Conservation (phyloP, 164 flowering plant genomes). For the Umbilicus rupestris region DNA sequence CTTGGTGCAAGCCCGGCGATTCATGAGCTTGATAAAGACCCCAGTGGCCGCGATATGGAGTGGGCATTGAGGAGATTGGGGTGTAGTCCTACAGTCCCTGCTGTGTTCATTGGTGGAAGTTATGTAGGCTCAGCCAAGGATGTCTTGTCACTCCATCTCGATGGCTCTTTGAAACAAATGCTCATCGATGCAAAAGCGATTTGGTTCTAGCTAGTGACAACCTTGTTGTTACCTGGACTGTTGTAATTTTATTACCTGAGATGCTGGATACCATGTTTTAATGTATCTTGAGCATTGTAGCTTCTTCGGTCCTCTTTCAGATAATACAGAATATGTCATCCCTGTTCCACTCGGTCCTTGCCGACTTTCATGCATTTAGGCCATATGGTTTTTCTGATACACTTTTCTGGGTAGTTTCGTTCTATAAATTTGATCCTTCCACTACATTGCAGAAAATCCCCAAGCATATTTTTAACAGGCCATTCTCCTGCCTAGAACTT, state of each 20-base stretch:
- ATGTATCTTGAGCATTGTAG: slow-evolving; percentile 1
- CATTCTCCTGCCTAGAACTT: neutral
- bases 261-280: slow-evolving; percentile 3
- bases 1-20: slow-evolving; percentile 2
- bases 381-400: too few species aligned
- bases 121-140: slow-evolving; percentile 20
- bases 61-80: slow-evolving; percentile 2
- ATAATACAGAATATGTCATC: neutral
- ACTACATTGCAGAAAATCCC: too few species aligned
- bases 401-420: too few species aligned
- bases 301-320: neutral
- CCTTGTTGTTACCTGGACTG: neutral
- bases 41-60: slow-evolving; percentile 1
- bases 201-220: slow-evolving; percentile 23
- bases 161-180: slow-evolving; percentile 22
- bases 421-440: too few species aligned
- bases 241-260: neutral
- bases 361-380: too few species aligned
- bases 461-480: too few species aligned
- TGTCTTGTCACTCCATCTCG: slow-evolving; percentile 25
- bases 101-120: slow-evolving; percentile 11
- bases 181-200: slow-evolving; percentile 28
- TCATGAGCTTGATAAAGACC: slow-evolving; percentile 6
- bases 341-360: too few species aligned
- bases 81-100: slow-evolving; percentile 11